These are phyloP conservation scores for Trifolium fragiferum DNA, from an alignment of 306 rosid species.

Conservation along the genomic window DNA sequence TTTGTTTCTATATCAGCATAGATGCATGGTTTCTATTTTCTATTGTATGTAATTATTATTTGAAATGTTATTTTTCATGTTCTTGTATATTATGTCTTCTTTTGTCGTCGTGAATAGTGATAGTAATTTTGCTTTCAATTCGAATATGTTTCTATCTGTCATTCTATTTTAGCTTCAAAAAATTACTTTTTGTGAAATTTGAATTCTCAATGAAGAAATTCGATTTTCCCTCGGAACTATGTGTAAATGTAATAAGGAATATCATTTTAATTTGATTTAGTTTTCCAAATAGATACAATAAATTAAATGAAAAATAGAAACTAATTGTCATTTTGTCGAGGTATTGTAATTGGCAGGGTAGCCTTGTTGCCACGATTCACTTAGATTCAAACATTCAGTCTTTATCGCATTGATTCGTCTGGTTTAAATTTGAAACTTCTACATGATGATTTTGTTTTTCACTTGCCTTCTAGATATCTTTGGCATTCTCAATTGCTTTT, in stretches of 20 bases:
- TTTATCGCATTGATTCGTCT: neutral
- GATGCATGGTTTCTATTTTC: slow-evolving; percentile 7
- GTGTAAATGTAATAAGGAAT: too few relatives aligned
- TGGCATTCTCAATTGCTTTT: slow-evolving; percentile 37
- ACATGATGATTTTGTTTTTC: slow-evolving; percentile 17
- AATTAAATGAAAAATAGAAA: too few relatives aligned
- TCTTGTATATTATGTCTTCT: neutral
- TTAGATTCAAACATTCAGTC: neutral
- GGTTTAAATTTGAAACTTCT: too few relatives aligned
- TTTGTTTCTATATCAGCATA: slow-evolving; percentile 1
- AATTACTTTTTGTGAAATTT: too few relatives aligned
- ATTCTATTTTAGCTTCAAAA: too few relatives aligned
- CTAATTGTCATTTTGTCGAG: neutral
- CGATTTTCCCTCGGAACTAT: too few relatives aligned
- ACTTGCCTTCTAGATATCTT: slow-evolving; percentile 39
- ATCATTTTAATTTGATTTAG: too few relatives aligned
- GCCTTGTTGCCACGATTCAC: neutral
- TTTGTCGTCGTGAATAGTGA: neutral
- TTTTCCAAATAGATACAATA: too few relatives aligned
- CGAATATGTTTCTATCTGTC: neutral
- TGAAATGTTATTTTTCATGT: slow-evolving; percentile 14
- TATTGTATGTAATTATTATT: neutral
- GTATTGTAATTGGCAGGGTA: neutral
- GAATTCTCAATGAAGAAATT: too few relatives aligned
- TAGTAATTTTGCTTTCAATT: slow-evolving; percentile 29